Conservation (phyloP, 805 yeast species). For the Saccharomyces mikatae region DNA sequence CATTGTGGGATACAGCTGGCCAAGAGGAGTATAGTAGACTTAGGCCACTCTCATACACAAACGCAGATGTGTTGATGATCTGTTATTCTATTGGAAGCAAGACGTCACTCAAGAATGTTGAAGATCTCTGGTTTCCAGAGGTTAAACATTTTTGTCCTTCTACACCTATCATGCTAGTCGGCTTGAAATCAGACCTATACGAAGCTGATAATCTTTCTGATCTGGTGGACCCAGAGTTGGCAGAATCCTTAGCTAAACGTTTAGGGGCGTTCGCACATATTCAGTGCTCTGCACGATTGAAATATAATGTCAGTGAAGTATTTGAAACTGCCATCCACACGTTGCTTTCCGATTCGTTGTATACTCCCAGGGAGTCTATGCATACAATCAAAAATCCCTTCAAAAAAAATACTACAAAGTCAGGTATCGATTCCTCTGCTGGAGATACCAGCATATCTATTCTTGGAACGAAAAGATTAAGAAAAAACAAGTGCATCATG, state of each 20-base stretch:
- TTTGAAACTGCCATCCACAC: slow-evolving; percentile 49
- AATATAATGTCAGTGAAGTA: slow-evolving; percentile 57
- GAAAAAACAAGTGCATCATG: background rate
- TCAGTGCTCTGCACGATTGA: slow-evolving; percentile 71
- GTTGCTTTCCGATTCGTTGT: slow-evolving; percentile 15
- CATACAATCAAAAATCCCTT: slow-evolving; percentile 10
- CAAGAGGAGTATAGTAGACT: slow-evolving; percentile 80
- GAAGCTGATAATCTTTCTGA: slow-evolving; percentile 13
- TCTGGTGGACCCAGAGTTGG: slow-evolving; percentile 38
- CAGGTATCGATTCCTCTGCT: background rate
- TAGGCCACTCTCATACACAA: slow-evolving; percentile 73
- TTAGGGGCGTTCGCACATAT: slow-evolving; percentile 66
- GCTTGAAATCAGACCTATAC: slow-evolving; percentile 64
- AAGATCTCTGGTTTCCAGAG: slow-evolving; percentile 84
- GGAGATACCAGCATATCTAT: background rate
- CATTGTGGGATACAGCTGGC: slow-evolving; percentile 87
- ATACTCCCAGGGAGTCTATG: slow-evolving; percentile 4
- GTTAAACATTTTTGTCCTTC: slow-evolving; percentile 75
- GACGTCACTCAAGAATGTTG: slow-evolving; percentile 60
- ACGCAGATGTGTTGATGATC: slow-evolving; percentile 63
- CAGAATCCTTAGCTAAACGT: slow-evolving; percentile 45
- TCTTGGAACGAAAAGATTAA: background rate
- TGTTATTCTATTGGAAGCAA: slow-evolving; percentile 65
- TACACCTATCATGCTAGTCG: slow-evolving; percentile 71
- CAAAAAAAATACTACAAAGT: slow-evolving; percentile 2